Conservation (phyloP, 2,329 filamentous ascomycete species). For the Zasmidium angulare region DNA sequence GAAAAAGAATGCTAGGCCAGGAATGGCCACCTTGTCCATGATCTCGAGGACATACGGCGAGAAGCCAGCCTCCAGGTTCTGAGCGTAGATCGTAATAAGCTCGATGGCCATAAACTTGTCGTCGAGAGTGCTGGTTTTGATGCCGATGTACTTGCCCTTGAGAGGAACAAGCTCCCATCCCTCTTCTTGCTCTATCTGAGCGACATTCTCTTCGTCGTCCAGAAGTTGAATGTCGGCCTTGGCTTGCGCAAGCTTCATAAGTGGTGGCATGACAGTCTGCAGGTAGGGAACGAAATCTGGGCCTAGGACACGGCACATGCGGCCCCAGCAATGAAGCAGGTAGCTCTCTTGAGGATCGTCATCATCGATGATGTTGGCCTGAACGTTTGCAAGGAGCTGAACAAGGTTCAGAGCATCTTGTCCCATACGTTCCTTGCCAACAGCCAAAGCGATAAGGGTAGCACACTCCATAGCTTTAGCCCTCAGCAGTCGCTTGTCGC, state of each 20-base stretch:
- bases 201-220: slow-evolving; percentile 91
- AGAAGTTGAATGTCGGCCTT: slow-evolving; percentile 97
- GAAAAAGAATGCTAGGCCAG: slow-evolving; percentile 96
- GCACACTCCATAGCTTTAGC: slow-evolving; percentile 99
- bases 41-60: slow-evolving; percentile 89
- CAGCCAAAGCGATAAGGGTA: slow-evolving; percentile 89
- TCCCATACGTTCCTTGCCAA: slow-evolving; percentile 89
- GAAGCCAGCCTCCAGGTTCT: slow-evolving; percentile 90
- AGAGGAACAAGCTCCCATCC: slow-evolving; percentile 97
- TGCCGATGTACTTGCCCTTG: slow-evolving; percentile 97
- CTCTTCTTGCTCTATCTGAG: slow-evolving; percentile 88
- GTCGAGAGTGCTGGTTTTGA: slow-evolving; percentile 93
- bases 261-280: slow-evolving; percentile 87
- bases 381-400: slow-evolving; percentile 81
- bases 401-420: slow-evolving; percentile 84
- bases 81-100: slow-evolving; percentile 93
- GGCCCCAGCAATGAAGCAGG: slow-evolving; percentile 97
- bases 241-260: slow-evolving; percentile 85
- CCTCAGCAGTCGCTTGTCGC: slow-evolving; percentile 85
- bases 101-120: slow-evolving; percentile 99
- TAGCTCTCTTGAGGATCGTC: slow-evolving; percentile 97
- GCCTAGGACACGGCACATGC: slow-evolving; percentile 94
- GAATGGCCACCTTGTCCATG: slow-evolving; percentile 94
- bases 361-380: slow-evolving; percentile 79
- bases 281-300: slow-evolving; percentile 91